A percentile compares a stretch with the other conserved stretches of the same genome.
These are phyloP conservation scores for Hygrocybe coccinea DNA, from an alignment of 768 basidiomycete species.

Conservation along the genomic window DNA sequence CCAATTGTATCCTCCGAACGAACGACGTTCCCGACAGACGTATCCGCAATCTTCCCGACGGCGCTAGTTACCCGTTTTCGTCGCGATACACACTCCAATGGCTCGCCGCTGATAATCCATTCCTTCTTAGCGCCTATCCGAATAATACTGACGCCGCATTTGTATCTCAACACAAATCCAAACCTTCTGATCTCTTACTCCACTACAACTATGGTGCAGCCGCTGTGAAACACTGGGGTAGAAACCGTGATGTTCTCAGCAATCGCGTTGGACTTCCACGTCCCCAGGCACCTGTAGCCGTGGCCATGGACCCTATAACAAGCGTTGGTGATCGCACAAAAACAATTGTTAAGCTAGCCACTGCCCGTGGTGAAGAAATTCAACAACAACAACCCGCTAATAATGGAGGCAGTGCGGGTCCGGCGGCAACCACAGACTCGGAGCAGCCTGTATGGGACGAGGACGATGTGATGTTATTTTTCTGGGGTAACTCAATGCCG, in stretches of 20 bases:
- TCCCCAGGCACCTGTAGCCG: too few relatives aligned
- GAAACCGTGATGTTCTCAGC: conserved; percentile 7
- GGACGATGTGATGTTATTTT: conserved; percentile 22
- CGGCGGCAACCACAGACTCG: too few relatives aligned
- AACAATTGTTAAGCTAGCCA: too few relatives aligned
- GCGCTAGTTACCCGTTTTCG: too few relatives aligned
- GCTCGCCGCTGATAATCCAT: too few relatives aligned
- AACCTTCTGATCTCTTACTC: conserved; percentile 24
- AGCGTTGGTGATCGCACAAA: too few relatives aligned
- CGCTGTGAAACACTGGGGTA: conserved; percentile 25
- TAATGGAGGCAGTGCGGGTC: too few relatives aligned
- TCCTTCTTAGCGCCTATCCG: conserved; percentile 10
- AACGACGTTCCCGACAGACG: conserved; percentile 12
- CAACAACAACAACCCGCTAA: too few relatives aligned
- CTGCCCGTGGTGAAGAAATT: too few relatives aligned
- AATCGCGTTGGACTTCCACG: conserved; percentile 15
- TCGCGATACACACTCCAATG: too few relatives aligned
- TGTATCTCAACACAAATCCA: conserved; percentile 21
- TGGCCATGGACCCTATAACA: too few relatives aligned
- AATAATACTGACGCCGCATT: conserved; percentile 27
- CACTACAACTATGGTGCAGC: conserved; percentile 30
- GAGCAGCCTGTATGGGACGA: conserved; percentile 25
- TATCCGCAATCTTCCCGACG: too few relatives aligned
- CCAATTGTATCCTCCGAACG: conserved; percentile 15
- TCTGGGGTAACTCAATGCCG: conserved; percentile 16